Conservation (phyloP, 1,139 yeast species). For the Blastobotrys serpentis region DNA sequence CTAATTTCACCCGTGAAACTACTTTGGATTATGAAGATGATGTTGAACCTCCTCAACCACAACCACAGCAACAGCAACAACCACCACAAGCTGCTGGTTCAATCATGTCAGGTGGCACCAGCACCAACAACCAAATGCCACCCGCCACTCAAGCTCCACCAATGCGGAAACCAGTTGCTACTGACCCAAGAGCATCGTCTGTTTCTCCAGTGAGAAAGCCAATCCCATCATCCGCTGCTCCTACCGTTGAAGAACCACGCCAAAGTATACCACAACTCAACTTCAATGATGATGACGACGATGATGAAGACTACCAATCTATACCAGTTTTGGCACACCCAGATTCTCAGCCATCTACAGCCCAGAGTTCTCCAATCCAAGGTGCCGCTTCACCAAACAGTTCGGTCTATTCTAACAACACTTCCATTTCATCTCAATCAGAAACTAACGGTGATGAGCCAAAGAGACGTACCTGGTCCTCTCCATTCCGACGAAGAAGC, state of each 20-base stretch:
- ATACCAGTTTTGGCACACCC: conserved; percentile 25
- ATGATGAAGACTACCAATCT: conserved; percentile 18
- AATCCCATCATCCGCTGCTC: background rate
- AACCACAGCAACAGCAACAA: background rate
- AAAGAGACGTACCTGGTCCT: conserved; percentile 41
- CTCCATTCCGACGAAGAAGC: conserved; percentile 40
- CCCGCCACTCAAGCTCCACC: conserved; percentile 8
- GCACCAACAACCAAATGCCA: background rate
- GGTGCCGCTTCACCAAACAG: conserved; percentile 33
- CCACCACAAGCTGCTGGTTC: conserved; percentile 1
- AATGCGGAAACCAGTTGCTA: background rate
- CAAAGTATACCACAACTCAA: conserved; percentile 16
- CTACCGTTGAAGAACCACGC: background rate
- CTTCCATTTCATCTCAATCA: conserved; percentile 33
- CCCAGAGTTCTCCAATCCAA: conserved; percentile 33
- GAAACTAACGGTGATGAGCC: conserved; percentile 22
- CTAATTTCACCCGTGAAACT: conserved; percentile 34
- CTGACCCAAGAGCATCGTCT: conserved; percentile 4
- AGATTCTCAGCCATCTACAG: conserved; percentile 21
- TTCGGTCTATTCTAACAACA: conserved; percentile 34
- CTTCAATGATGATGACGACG: conserved; percentile 10
- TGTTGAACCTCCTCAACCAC: conserved; percentile 9
- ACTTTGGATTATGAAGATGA: conserved; percentile 15
- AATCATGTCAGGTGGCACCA: background rate
- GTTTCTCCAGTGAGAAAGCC: conserved; percentile 8